Percentiles rank a stretch among this genome's conserved stretches.
Conservation (phyloP, 2,329 filamentous ascomycete species). For the Cyphellophora attinorum region DNA sequence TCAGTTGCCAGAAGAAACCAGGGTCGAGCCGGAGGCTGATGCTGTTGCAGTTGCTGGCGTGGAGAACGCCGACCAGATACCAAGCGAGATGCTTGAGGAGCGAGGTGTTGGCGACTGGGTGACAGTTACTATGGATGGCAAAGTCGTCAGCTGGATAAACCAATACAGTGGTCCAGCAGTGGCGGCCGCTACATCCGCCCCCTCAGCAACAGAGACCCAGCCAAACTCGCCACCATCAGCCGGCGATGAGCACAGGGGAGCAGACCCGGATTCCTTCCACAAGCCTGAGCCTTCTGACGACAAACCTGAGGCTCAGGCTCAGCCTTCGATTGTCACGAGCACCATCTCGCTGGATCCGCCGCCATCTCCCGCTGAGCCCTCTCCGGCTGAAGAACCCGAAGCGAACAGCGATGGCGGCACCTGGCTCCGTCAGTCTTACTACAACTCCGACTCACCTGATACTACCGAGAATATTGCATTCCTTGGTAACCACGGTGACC, state of each 20-base stretch:
- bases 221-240: constrained; percentile 19
- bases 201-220: constrained; percentile 2
- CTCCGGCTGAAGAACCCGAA: background rate
- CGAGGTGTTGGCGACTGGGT: constrained; percentile 42
- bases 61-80: constrained; percentile 17
- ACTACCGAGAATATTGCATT: constrained; percentile 46
- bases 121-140: constrained; percentile 49
- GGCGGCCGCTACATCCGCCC: constrained; percentile 4
- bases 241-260: background rate
- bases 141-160: constrained; percentile 51
- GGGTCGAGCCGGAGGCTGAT: background rate
- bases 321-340: background rate
- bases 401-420: constrained; percentile 2
- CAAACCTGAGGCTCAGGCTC: background rate
- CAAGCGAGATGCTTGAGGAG: no score
- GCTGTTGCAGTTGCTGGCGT: constrained; percentile 6
- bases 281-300: background rate
- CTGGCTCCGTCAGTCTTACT: constrained; percentile 40
- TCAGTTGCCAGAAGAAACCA: constrained; percentile 17
- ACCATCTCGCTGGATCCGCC: background rate
- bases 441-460: constrained; percentile 31
- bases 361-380: background rate
- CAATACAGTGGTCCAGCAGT: constrained; percentile 28
- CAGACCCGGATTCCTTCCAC: background rate
- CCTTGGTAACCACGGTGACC: constrained; percentile 48